Percentiles rank a stretch among this genome's conserved stretches.
Evolutionary conservation across 352 stramenopile species (phyloP).

Genomic region (Phytophthora tubulina): DNA sequence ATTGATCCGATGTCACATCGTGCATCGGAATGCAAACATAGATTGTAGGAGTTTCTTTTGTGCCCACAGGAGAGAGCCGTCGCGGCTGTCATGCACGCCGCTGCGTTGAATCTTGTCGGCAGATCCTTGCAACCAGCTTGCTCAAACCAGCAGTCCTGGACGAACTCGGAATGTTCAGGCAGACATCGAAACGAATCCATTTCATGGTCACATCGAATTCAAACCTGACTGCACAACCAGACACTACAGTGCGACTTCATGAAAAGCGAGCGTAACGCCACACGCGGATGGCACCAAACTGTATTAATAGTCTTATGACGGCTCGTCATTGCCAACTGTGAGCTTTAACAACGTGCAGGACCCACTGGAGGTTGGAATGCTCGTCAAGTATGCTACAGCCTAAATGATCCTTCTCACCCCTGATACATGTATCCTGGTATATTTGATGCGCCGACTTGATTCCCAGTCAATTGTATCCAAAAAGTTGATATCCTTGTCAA

Average conservation of each 20-base stretch:
- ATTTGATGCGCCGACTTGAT: no score
- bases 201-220: conserved; percentile 6
- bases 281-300: background rate
- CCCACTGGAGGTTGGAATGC: no score
- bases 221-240: background rate
- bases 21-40: conserved; percentile 11
- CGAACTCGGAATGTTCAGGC: conserved; percentile 10
- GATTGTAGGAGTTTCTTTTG: conserved; percentile 35
- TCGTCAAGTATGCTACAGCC: no score
- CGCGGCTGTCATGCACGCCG: conserved; percentile 11
- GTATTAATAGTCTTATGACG: background rate
- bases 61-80: conserved; percentile 32
- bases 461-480: no score
- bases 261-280: background rate
- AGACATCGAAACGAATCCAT: background rate
- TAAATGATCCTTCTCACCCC: no score
- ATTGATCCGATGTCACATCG: background rate
- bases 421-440: no score
- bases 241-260: background rate
- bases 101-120: conserved; percentile 27
- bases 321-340: background rate
- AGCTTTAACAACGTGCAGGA: no score
- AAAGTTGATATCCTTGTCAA: no score
- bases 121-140: conserved; percentile 21
- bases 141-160: conserved; percentile 20